Evolutionary conservation across 2,329 filamentous ascomycete genomes (phyloP), one percentile per base, ranked within the genome.

Genomic region (Tetracladium maxilliforme): DNA sequence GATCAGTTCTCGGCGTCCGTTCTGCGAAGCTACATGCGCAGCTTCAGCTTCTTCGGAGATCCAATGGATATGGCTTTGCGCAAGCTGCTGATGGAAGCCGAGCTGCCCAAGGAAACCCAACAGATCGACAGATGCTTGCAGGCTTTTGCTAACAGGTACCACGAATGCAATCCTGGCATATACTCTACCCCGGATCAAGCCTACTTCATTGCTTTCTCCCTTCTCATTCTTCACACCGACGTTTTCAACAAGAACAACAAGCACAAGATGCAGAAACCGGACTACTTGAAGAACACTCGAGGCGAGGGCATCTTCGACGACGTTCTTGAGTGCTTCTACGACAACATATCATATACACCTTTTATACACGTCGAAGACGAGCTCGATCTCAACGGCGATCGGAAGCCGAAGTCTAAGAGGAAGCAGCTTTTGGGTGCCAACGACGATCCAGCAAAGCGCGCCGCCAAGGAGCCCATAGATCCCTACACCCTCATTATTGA

Each of bases 231-330:
- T 17, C 90, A 98, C 41, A 95, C 90, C 0, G 90, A 98, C 45
- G 82, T 92, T n/a, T 95, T 95, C 69, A 98, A 98, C 61, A 93
- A 92, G 53, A 98, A 95, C 58, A 95, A 95, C 56, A 95, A 95
- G 55, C 70, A 90, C 49, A 98, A 98, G 52, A 98, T 98, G 90
- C 84, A 92, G 44, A 92, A 92, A 45, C 56, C 67, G 1, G 90
- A 95, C 43, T 98, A 98, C 50, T 64, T 95, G 38, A 94, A 92
- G 51, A 95, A 95, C 46, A 92, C 86, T 0, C 74, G 73, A 13
- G 84, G 81, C 4, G 86, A 95, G 45, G 83, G 83, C 10, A 80
- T 95, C n/a, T 81, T 80, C 26, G 81, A 92, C 36, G 87, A 95
- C 36, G 80, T 95, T 21, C 60, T 95, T 10, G 84, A 84, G 42